Base-by-base conservation (phyloP, 2,329 filamentous ascomycete genomes). In the Penicillium sp. region DNA sequence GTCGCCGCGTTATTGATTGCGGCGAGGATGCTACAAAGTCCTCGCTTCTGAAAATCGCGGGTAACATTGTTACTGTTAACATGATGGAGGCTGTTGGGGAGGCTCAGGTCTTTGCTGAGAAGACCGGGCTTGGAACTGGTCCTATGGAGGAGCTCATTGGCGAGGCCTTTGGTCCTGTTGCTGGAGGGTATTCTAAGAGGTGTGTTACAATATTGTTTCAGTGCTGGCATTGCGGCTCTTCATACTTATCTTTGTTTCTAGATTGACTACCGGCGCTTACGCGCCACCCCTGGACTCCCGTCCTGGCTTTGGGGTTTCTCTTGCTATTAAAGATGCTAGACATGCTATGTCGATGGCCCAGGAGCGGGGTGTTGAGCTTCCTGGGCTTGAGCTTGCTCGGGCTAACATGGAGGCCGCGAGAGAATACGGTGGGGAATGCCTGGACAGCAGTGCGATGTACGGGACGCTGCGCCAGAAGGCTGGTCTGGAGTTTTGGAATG, bases 31-130 rank as follows among this genome's bases (percentile, higher is more conserved):
- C 75, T n/a, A 71, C 68, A 0, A 77, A 74, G 59, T 71, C 77
- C 12, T 75, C 74, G 23, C 60, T 80, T 47, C 63, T 80, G 52
- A 80, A 81, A 67, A 78, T 79, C 61, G 75, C 76, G 2, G 77
- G 77, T 25, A 79, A 79, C 56, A 77, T 79, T 38, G 67, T 78
- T 35, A 77, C 75, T 5, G 70, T 77, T 7, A 74, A 72, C 47
- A 65, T 80, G 69, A 77, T 81, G 71, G 77, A 80, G 66, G 73
- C 76, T 15, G 75, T 80, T 43, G 73, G 75, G 4, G 78, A 80
- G 62, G 73, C 75, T 1, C 78, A 80, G 58, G 77, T 80, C 33
- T 79, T 80, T 54, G 78, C 77, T 17, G 77, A 80, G 58, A 74
- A 76, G 63, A 78, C 75, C 3, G 77, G 76, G 3, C 69, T 80